Percentiles rank a stretch among this genome's conserved stretches.
Conservation (phyloP, 148 eudicot species). For the Bassia scoparia region DNA sequence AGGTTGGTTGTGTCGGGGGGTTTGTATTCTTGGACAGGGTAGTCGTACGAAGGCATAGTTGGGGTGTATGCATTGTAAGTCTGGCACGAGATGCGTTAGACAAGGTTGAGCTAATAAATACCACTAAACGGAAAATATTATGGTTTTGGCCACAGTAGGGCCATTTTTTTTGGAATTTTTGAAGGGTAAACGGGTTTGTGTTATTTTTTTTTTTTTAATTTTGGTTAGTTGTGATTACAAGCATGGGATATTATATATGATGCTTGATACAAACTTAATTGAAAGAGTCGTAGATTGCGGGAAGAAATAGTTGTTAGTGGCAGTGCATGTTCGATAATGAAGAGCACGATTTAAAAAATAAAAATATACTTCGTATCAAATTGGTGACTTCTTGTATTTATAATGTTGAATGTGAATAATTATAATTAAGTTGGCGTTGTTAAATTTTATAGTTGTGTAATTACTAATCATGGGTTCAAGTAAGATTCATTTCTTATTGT, state of each 20-base stretch:
- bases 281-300: background rate
- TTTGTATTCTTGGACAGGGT: background rate
- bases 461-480: background rate
- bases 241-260: background rate
- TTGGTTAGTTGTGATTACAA: background rate
- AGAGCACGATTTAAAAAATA: background rate
- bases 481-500: background rate
- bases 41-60: background rate
- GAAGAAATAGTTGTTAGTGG: background rate
- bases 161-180: background rate
- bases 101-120: background rate
- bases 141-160: background rate
- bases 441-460: background rate
- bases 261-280: background rate
- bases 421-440: background rate
- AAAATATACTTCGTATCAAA: background rate
- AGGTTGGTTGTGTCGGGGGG: background rate
- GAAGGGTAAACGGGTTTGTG: background rate
- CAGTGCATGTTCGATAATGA: conserved; percentile 9
- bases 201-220: background rate
- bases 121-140: background rate
- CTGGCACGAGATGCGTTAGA: background rate
- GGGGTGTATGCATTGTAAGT: background rate
- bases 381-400: background rate
- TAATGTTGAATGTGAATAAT: background rate